A percentile compares a stretch with the other conserved stretches of the same genome.
phyloP scores from a whole-genome alignment of 805 yeast species.

The Wickerhamiella bombiphila region DNA sequence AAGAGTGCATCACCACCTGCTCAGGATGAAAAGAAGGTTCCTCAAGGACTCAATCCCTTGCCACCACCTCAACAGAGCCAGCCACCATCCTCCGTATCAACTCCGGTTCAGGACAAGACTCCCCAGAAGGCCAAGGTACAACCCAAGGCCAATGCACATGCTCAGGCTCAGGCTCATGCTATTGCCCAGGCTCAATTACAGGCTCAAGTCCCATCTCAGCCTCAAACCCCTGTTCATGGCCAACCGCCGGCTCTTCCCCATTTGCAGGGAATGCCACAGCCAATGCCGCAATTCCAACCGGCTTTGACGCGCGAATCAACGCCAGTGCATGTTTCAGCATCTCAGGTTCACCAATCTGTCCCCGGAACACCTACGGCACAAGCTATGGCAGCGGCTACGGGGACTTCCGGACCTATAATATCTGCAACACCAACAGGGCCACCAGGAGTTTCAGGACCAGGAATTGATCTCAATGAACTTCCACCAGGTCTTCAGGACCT shows the following conservation, averaged over 20 bases:
- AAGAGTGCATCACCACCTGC: neutral
- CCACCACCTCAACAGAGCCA: no score
- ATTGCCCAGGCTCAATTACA: no score
- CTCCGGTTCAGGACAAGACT: no score
- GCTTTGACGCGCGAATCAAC: neutral
- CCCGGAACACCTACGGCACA: neutral
- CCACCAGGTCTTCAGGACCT: conserved; percentile 31
- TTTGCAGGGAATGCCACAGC: neutral
- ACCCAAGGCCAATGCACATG: no score
- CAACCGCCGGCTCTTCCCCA: no score
- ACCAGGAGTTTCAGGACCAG: no score
- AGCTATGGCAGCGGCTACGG: neutral
- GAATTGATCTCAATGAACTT: conserved; percentile 12
- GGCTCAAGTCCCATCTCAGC: no score
- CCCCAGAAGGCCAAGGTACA: no score
- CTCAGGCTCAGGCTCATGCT: no score
- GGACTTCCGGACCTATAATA: neutral
- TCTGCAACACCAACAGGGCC: no score
- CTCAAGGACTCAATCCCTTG: conserved; percentile 18
- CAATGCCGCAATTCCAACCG: neutral
- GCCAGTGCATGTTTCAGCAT: neutral
- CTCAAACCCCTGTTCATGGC: no score
- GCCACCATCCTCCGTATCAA: no score
- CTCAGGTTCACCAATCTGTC: neutral
- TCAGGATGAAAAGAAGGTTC: neutral